A percentile compares a stretch with the other conserved stretches of the same genome.
Evolutionary conservation across 352 stramenopile genomes (phyloP).

Genomic region (Phytophthora europaea): DNA sequence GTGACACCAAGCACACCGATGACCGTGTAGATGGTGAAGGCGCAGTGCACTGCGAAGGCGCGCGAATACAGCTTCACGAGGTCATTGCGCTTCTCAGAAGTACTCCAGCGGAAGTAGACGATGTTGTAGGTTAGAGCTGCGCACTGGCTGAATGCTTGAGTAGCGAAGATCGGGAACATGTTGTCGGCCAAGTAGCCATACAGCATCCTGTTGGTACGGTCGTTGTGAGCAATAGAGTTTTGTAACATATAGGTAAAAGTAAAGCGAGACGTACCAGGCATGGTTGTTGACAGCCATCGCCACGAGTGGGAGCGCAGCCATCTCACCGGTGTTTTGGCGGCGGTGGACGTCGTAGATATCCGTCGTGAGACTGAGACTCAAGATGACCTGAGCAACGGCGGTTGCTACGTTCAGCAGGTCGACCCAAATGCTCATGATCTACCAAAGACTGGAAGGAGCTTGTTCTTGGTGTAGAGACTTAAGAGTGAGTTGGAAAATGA

Average conservation of each 20-base stretch:
- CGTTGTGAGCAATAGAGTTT: not conserved
- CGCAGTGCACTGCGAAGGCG: conserved; percentile 22
- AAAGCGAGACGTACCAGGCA: conserved; percentile 28
- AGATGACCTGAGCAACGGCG: conserved; percentile 20
- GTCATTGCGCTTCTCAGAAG: conserved; percentile 18
- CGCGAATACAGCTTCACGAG: conserved; percentile 16
- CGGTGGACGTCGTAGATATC: conserved; percentile 37
- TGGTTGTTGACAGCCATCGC: conserved; percentile 34
- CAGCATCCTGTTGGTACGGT: conserved; percentile 21
- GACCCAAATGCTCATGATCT: conserved; percentile 29
- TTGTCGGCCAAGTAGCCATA: conserved; percentile 37
- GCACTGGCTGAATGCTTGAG: conserved; percentile 29
- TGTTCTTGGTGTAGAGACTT: not conserved
- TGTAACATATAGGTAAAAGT: not conserved
- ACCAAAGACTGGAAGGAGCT: not conserved
- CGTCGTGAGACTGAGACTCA: conserved; percentile 31
- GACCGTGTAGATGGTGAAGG: conserved; percentile 44
- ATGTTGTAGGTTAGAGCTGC: conserved; percentile 26
- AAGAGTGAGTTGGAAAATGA: conserved; percentile 12
- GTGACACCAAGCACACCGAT: conserved; percentile 46
- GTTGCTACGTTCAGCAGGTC: conserved; percentile 29
- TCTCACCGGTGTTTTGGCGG: conserved; percentile 27
- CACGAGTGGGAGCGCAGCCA: conserved; percentile 32
- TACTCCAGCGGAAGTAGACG: conserved; percentile 35
- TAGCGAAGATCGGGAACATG: conserved; percentile 40